These are phyloP conservation scores for Parsonsia alboflavescens DNA, from an alignment of 257 asterid species.

Conservation along the genomic window DNA sequence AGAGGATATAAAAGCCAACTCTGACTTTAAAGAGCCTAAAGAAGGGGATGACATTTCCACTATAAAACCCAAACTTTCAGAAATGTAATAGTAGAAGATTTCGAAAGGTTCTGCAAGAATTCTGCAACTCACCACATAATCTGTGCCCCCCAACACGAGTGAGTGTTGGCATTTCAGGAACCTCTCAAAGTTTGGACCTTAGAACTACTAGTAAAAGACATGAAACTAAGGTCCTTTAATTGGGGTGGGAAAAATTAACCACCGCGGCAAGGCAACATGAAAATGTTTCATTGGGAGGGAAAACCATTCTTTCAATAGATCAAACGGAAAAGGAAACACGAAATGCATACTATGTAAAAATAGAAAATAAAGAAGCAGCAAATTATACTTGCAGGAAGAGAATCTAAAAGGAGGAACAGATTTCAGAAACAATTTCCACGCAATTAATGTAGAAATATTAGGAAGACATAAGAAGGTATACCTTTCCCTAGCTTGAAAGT, in stretches of 20 bases:
- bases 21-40: neutral
- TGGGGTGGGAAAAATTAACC: neutral
- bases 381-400: neutral
- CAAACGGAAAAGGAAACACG: neutral
- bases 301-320: neutral
- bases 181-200: neutral
- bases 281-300: neutral
- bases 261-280: neutral
- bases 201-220: neutral
- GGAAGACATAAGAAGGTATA: neutral
- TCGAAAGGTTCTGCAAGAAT: neutral
- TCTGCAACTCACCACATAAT: neutral
- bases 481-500: conserved; percentile 39
- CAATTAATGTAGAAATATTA: neutral
- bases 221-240: neutral
- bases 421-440: neutral
- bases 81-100: neutral
- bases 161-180: neutral
- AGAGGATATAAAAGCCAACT: neutral
- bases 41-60: neutral
- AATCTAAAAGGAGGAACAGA: neutral
- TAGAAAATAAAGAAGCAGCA: neutral
- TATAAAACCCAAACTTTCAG: neutral
- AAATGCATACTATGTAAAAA: neutral
- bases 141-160: neutral